Conservation (phyloP, 2,329 filamentous ascomycete species). For the Fusarium penzigii region DNA sequence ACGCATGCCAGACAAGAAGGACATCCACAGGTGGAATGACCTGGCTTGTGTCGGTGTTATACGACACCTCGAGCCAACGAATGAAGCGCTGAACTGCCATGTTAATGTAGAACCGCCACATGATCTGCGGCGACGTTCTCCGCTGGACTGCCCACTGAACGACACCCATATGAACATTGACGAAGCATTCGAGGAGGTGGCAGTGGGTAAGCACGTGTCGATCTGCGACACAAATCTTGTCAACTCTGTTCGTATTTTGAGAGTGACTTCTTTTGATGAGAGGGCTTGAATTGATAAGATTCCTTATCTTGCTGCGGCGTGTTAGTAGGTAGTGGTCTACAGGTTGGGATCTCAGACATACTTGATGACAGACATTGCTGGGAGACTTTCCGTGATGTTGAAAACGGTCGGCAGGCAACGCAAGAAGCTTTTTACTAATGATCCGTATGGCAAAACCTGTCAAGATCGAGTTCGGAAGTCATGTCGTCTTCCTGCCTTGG, state of each 20-base stretch:
- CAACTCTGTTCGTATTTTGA: neutral
- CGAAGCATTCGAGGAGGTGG: conserved; percentile 16
- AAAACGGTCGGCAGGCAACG: no score
- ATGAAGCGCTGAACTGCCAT: conserved; percentile 8
- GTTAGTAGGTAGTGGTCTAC: neutral
- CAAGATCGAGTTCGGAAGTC: no score
- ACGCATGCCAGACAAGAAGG: conserved; percentile 15
- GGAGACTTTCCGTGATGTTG: no score
- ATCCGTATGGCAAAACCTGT: no score
- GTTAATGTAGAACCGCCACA: conserved; percentile 24
- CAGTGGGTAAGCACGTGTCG: conserved; percentile 9
- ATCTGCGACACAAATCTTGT: conserved; percentile 4
- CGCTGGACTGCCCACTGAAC: conserved; percentile 9
- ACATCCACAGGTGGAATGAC: conserved; percentile 14
- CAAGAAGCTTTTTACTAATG: no score
- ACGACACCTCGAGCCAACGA: conserved; percentile 11
- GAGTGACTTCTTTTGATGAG: neutral
- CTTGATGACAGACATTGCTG: neutral
- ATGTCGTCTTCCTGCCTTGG: no score
- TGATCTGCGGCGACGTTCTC: neutral
- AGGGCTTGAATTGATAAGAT: neutral
- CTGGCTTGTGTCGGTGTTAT: neutral
- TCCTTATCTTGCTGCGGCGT: neutral
- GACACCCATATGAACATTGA: conserved; percentile 4
- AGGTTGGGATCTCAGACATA: neutral